Base-by-base conservation (phyloP, 2,329 filamentous ascomycete species). In the Arthrobotrys sphaeroides region DNA sequence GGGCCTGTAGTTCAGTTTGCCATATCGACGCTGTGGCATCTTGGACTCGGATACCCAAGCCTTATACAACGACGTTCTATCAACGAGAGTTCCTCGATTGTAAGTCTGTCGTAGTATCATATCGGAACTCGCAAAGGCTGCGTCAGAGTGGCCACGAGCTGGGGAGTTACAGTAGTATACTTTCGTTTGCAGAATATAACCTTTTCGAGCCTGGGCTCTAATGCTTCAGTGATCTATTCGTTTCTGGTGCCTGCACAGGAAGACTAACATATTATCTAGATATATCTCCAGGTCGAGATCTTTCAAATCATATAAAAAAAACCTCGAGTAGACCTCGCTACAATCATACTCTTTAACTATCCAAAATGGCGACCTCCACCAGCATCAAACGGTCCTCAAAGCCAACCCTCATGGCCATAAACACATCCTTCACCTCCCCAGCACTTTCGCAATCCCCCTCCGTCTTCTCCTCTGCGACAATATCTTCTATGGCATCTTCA, bases 401-500 rank as follows among this genome's bases (percentile, higher is more conserved):
- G 59, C 72, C 72, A 6, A 69, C 72, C 12, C 73, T 77, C 20
- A 45, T 51, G n/a, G 66, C 73, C 31, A 77, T 77, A 12, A 77
- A 77, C 24, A 77, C 73, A 13, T 65, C 73, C 33, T 72, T 77
- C 53, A 65, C 42, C 36, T 72, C 73, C 13, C 73, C 67, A 22
- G 60, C 73, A 16, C 49, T 67, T 42, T 66, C 73, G n/a, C 73
- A 70, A 10, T 72, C 61, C 4, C 60, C 65, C 1, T 66, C 73
- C 4, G 64, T 69, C 12, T 77, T 77, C 66, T 77, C 73, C n/a
- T 77, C 73, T 5, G 64, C 73, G 3, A 77, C 73, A 18, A 77
- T 77, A 45, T 70, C 73, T 5, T 77, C 73, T n/a, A 66, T 72
- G 66, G 73, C 73, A 31, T 77, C 73, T 16, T 77, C 73, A 3